Percentiles rank a stretch among this genome's conserved stretches.
Evolutionary conservation across 352 stramenopile species (phyloP).

Genomic region (Pythium utonaiense): DNA sequence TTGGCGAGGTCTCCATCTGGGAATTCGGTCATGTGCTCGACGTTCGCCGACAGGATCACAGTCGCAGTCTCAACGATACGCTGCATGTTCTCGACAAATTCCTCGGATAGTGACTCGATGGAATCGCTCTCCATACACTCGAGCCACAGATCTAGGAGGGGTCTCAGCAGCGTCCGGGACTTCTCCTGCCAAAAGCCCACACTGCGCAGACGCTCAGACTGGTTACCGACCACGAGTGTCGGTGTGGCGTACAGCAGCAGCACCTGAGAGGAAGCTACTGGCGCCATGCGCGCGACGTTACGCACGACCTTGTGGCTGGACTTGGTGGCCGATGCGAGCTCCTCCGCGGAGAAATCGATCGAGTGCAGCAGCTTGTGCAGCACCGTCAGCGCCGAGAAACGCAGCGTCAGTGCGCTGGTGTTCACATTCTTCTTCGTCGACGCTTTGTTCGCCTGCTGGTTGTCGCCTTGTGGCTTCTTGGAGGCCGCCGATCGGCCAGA

Average conservation of each 20-base stretch:
- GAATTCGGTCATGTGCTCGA: constrained; percentile 23
- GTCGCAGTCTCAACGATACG: constrained; percentile 71
- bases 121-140: constrained; percentile 56
- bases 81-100: constrained; percentile 70
- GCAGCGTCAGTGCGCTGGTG: constrained; percentile 42
- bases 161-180: constrained; percentile 45
- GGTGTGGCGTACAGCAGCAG: constrained; percentile 53
- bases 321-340: neutral
- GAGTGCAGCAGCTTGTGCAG: constrained; percentile 62
- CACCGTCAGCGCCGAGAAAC: constrained; percentile 60
- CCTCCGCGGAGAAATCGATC: constrained; percentile 32
- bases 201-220: constrained; percentile 32
- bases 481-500: neutral
- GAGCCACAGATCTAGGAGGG: constrained; percentile 73
- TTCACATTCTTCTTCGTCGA: constrained; percentile 41
- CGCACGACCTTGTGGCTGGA: constrained; percentile 4
- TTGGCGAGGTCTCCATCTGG: constrained; percentile 30
- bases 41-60: constrained; percentile 52
- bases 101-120: constrained; percentile 52
- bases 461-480: constrained; percentile 12
- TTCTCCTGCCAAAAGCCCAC: constrained; percentile 72
- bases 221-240: constrained; percentile 28
- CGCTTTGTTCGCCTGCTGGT: constrained; percentile 24
- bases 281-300: constrained; percentile 13
- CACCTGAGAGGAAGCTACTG: constrained; percentile 28